Conservation (phyloP, 1,139 yeast genomes). For the Kluyveromyces marxianus region DNA sequence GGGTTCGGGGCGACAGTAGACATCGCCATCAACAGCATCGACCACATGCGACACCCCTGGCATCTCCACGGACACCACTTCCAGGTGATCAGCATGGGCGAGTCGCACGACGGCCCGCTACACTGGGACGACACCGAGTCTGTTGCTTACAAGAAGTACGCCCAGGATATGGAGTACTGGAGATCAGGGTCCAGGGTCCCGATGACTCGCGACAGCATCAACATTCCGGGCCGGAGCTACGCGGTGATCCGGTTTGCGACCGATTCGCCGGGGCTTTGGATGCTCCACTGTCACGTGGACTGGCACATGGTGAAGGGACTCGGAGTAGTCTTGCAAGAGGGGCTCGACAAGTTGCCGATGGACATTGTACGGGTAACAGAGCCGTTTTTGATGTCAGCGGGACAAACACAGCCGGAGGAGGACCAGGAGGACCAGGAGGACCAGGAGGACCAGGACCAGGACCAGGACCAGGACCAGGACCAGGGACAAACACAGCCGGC, state of each 20-base stretch:
- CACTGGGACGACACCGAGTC: constrained; percentile 34
- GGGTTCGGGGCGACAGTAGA: constrained; percentile 51
- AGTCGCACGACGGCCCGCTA: constrained; percentile 37
- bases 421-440: neutral
- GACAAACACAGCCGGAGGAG: neutral
- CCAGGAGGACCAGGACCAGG: neutral
- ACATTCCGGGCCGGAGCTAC: constrained; percentile 52
- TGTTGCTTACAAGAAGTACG: constrained; percentile 17
- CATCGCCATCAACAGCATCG: constrained; percentile 62
- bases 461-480: neutral
- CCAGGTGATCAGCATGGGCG: constrained; percentile 59
- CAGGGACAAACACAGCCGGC: neutral
- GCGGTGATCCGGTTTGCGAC: constrained; percentile 52
- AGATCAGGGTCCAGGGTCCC: constrained; percentile 34
- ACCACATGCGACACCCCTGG: constrained; percentile 89
- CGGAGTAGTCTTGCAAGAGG: constrained; percentile 47
- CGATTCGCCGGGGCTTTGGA: constrained; percentile 73
- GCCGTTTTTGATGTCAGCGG: neutral
- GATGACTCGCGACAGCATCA: constrained; percentile 56
- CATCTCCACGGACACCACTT: constrained; percentile 84
- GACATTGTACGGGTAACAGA: neutral
- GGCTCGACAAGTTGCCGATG: neutral
- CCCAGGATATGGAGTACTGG: constrained; percentile 20
- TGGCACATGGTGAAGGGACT: constrained; percentile 73
- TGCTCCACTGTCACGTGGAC: constrained; percentile 74